Conservation (phyloP, 768 basidiomycete species). For the Naematelia aurantialba region DNA sequence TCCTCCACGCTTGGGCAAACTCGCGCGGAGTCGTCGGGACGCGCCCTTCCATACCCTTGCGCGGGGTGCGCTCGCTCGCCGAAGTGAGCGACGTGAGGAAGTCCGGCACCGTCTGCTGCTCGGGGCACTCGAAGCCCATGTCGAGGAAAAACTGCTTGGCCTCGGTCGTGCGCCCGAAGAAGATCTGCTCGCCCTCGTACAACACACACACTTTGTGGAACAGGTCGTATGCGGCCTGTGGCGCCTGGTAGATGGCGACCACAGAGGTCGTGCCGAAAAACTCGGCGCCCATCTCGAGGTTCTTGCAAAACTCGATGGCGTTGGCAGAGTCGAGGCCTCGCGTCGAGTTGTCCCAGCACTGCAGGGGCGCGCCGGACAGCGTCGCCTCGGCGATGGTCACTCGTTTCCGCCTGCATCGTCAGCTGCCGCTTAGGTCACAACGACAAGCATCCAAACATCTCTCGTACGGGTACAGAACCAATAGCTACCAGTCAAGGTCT, state of each 20-base stretch:
- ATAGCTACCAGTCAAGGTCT: no score
- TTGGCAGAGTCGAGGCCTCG: constrained; percentile 52
- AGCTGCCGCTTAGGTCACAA: constrained; percentile 33
- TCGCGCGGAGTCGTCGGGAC: constrained; percentile 67
- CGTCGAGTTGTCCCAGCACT: constrained; percentile 66
- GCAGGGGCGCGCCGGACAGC: constrained; percentile 61
- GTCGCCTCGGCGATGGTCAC: constrained; percentile 81
- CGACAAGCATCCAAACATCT: no score
- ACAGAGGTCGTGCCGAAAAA: constrained; percentile 53
- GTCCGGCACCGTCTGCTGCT: constrained; percentile 56
- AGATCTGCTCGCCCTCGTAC: constrained; percentile 57
- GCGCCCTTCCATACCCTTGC: constrained; percentile 59
- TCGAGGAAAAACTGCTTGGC: constrained; percentile 55
- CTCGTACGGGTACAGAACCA: no score
- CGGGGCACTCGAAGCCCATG: constrained; percentile 55
- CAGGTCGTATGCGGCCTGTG: constrained; percentile 53
- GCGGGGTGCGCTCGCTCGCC: constrained; percentile 77
- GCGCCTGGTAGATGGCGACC: constrained; percentile 56
- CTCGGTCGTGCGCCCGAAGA: constrained; percentile 53
- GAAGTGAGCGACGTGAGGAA: constrained; percentile 60
- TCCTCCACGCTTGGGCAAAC: constrained; percentile 57
- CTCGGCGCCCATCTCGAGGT: constrained; percentile 54
- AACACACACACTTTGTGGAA: constrained; percentile 57
- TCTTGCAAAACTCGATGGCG: constrained; percentile 56
- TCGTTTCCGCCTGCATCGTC: constrained; percentile 56